Conservation (phyloP, 176 grass and related monocot species). For the Phoenix roebelenii region DNA sequence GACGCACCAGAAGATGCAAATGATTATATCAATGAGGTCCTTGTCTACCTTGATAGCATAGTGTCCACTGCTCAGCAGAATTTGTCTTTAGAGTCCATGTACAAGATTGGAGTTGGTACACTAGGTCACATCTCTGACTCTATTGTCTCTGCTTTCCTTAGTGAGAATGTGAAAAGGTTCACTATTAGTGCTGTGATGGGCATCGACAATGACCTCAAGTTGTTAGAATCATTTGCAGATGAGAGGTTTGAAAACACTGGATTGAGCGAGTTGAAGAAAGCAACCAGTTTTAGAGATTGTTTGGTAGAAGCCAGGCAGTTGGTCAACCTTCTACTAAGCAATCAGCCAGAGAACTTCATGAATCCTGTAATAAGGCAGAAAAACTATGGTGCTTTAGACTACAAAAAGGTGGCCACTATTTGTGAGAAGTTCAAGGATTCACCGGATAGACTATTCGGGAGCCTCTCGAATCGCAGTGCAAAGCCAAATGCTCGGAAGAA, state of each 20-base stretch:
- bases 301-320: slow-evolving; percentile 82
- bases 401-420: slow-evolving; percentile 66
- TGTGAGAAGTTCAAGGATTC: slow-evolving; percentile 93
- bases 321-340: slow-evolving; percentile 80
- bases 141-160: slow-evolving; percentile 69
- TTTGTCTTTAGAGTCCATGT: slow-evolving; percentile 66
- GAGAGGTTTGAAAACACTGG: slow-evolving; percentile 68
- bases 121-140: slow-evolving; percentile 64
- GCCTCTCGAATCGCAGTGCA: slow-evolving; percentile 52
- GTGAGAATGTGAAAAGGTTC: slow-evolving; percentile 75
- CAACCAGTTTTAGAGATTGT: slow-evolving; percentile 59
- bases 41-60: slow-evolving; percentile 61
- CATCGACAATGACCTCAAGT: slow-evolving; percentile 72
- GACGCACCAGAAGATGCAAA: slow-evolving; percentile 62
- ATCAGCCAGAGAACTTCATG: slow-evolving; percentile 89
- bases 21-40: slow-evolving; percentile 84
- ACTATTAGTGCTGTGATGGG: slow-evolving; percentile 64
- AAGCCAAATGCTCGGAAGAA: slow-evolving; percentile 73
- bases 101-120: slow-evolving; percentile 64
- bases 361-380: slow-evolving; percentile 81
- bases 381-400: slow-evolving; percentile 74
- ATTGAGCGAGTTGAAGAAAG: slow-evolving; percentile 50
- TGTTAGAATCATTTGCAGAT: slow-evolving; percentile 66
- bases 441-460: slow-evolving; percentile 73
- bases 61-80: slow-evolving; percentile 62